These are phyloP conservation scores for Apiosordaria backusii DNA, from an alignment of 495 filamentous ascomycete genomes.

Conservation along the genomic window DNA sequence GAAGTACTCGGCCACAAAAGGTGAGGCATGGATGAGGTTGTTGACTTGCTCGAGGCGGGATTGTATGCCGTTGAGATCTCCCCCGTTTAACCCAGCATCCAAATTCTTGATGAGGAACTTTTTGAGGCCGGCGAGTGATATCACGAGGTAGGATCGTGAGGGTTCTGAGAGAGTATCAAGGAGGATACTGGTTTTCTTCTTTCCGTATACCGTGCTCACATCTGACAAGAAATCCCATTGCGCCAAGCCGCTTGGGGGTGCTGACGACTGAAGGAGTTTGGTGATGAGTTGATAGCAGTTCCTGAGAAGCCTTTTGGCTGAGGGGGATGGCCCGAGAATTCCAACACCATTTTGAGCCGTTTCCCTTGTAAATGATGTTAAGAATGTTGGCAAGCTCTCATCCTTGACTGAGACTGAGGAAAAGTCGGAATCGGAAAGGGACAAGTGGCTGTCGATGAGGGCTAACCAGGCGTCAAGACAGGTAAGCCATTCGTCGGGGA, in stretches of 20 bases:
- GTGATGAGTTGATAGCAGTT: slow-evolving; percentile 58
- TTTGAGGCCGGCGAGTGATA: slow-evolving; percentile 39
- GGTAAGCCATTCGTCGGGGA: slow-evolving; percentile 68
- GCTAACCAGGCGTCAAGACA: slow-evolving; percentile 75
- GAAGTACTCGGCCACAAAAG: slow-evolving; percentile 56
- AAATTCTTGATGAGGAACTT: slow-evolving; percentile 49
- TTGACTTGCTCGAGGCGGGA: slow-evolving; percentile 44
- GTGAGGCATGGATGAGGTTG: slow-evolving; percentile 52
- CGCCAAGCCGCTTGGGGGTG: slow-evolving; percentile 45
- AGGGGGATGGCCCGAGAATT: slow-evolving; percentile 41
- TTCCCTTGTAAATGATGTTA: slow-evolving; percentile 60
- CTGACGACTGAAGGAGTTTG: slow-evolving; percentile 41
- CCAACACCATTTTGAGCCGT: slow-evolving; percentile 36
- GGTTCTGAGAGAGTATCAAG: slow-evolving; percentile 30
- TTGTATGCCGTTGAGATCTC: slow-evolving; percentile 47
- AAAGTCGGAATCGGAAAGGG: slow-evolving; percentile 54
- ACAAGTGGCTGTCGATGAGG: slow-evolving; percentile 60
- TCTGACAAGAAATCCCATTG: slow-evolving; percentile 58
- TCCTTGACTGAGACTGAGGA: slow-evolving; percentile 47
- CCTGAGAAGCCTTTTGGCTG: slow-evolving; percentile 55
- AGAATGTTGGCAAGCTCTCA: slow-evolving; percentile 54
- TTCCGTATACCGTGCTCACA: slow-evolving; percentile 53
- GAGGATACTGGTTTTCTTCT: slow-evolving; percentile 39
- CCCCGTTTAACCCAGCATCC: slow-evolving; percentile 44
- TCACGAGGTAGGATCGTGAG: slow-evolving; percentile 33